Evolutionary conservation across 2,329 filamentous ascomycete genomes (phyloP).

Genomic region (Coleophoma cylindrospora): DNA sequence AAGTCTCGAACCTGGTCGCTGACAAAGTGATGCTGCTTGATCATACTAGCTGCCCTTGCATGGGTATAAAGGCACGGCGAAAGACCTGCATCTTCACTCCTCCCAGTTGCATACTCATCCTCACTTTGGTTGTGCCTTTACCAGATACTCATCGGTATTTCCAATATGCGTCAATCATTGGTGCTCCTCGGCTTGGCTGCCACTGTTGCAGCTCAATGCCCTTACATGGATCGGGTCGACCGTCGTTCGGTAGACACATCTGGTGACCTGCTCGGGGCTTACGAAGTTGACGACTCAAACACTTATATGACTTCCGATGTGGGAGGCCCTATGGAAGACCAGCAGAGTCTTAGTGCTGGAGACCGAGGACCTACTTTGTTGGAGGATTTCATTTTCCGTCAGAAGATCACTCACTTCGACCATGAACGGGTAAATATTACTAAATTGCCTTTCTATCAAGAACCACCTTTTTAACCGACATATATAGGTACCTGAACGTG

Average conservation of each 20-base stretch:
- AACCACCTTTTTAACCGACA: background rate
- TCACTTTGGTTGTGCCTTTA: too few species aligned
- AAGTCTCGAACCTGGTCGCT: too few species aligned
- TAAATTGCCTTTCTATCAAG: background rate
- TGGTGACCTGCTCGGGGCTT: background rate
- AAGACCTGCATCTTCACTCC: too few species aligned
- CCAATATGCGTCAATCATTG: background rate
- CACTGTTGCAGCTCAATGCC: background rate
- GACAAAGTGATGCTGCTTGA: too few species aligned
- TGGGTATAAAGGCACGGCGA: too few species aligned
- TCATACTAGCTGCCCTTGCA: too few species aligned
- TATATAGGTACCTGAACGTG: slow-evolving; percentile 53
- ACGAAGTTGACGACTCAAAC: slow-evolving; percentile 38
- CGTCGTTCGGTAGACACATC: background rate
- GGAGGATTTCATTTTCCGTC: slow-evolving; percentile 68
- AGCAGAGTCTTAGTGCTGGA: slow-evolving; percentile 60
- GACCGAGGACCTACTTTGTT: slow-evolving; percentile 63
- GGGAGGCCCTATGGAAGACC: slow-evolving; percentile 62
- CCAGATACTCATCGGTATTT: background rate
- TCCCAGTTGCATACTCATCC: too few species aligned
- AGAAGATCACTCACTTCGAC: slow-evolving; percentile 68
- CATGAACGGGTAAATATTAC: slow-evolving; percentile 55
- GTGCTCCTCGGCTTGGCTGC: background rate
- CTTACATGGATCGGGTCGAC: background rate
- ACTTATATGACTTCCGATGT: slow-evolving; percentile 60